phyloP scores from a whole-genome alignment of 257 asterid species.

The Solanum commersonii region DNA sequence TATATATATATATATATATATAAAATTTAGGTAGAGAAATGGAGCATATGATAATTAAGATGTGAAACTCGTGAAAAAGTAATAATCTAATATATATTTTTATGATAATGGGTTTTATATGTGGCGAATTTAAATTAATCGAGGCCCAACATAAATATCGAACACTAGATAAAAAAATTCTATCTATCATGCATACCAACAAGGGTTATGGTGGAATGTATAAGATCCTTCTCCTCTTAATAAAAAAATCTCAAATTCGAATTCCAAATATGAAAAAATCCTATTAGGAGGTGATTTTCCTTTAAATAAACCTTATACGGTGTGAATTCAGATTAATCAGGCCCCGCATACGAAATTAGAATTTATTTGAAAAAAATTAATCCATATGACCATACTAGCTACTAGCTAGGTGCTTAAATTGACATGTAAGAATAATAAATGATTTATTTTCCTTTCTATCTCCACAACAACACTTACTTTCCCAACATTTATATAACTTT shows the following conservation, averaged over 20 bases:
- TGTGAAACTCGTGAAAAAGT: too few relatives aligned
- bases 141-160: not conserved
- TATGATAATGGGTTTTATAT: not conserved
- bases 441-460: not conserved
- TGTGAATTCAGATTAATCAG: not conserved
- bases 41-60: too few relatives aligned
- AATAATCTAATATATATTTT: too few relatives aligned
- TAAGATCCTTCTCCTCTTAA: not conserved
- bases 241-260: too few relatives aligned
- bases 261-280: too few relatives aligned
- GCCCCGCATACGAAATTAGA: not conserved
- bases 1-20: too few relatives aligned
- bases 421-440: not conserved
- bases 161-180: not conserved
- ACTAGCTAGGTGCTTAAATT: not conserved
- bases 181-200: too few relatives aligned
- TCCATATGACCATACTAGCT: not conserved
- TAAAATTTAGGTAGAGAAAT: too few relatives aligned
- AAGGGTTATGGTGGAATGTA: not conserved
- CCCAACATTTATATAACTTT: not conserved
- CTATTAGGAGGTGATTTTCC: not conserved
- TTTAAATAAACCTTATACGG: too few relatives aligned
- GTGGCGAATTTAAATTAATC: not conserved
- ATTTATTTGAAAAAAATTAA: too few relatives aligned
- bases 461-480: not conserved